Base-by-base conservation (phyloP, 148 eudicot species). In the Amaranthus palmeri region DNA sequence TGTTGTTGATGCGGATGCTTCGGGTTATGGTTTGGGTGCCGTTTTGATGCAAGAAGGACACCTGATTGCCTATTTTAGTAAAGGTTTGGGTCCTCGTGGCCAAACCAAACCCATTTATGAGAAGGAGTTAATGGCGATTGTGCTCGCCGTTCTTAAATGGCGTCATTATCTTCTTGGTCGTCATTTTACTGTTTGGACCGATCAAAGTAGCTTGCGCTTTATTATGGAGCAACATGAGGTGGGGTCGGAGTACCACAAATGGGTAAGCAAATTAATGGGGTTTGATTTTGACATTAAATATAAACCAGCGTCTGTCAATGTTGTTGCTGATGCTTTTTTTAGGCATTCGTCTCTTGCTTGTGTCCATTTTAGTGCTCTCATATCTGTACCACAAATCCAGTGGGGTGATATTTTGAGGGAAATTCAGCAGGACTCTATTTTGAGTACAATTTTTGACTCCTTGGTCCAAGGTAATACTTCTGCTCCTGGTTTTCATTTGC, bases 1-100 rank as follows among this genome's bases (percentile, higher is more conserved):
- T n/a, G 9, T 46, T 0, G 7, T 74, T 0, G 65, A 65, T 3
- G 48, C 12, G 0, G 64, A 74, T 45, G 71, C 65, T 2, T 74
- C 77, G 0, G 45, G 54, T 0, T 11, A 8, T 0, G 77, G 71
- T 0, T 6, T 66, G 0, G 54, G 71, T 11, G 70, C 63, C 2
- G 69, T 73, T 0, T 9, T 73, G 1, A 54, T 65, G 54, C 77
- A 74, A 44, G 15, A 43, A 0, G 18, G 45, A 0, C 61, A 55
- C 3, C 76, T 70, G 11, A 44, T 73, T 2, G 71, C 65, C 5
- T 74, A 15, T 7, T 36, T 60, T 3, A 66, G 71, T 25, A 66
- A 13, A 17, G 17, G 46, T 0, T 5, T 66, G 0, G 25, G 55
- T 0, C 3, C 25, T 0, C 2, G 42, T n/a, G 14, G 1, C 11